phyloP scores from a whole-genome alignment of 208 protist genomes.

The Acanthamoeba royreba region DNA sequence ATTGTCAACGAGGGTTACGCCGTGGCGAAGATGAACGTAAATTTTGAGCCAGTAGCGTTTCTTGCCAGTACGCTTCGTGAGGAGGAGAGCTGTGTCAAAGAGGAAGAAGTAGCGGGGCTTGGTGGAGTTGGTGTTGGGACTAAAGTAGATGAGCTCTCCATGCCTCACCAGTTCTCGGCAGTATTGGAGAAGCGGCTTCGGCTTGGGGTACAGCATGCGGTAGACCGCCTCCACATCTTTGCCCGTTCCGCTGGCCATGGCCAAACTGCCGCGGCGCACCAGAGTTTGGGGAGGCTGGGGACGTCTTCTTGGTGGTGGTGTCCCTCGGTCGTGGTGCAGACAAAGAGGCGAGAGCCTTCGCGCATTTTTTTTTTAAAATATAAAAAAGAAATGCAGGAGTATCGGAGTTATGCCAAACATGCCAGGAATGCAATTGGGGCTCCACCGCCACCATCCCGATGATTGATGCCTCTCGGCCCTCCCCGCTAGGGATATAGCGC shows the following conservation, averaged over 20 bases:
- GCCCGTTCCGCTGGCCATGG: background rate
- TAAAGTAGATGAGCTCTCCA: constrained; percentile 43
- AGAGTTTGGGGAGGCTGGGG: too few species aligned
- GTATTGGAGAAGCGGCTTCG: background rate
- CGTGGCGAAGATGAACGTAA: background rate
- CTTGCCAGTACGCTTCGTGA: background rate
- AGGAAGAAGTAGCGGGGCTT: constrained; percentile 42
- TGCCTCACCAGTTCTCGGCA: background rate
- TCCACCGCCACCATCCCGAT: too few species aligned
- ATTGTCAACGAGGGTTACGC: background rate
- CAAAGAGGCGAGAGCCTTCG: too few species aligned
- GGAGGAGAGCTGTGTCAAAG: background rate
- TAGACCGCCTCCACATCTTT: background rate
- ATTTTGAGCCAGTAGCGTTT: background rate
- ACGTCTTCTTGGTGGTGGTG: too few species aligned
- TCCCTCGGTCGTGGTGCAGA: too few species aligned
- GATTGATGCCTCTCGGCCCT: too few species aligned
- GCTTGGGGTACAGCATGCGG: background rate
- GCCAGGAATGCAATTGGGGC: too few species aligned
- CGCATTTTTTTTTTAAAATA: too few species aligned
- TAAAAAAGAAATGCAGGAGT: too few species aligned
- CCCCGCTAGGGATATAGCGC: too few species aligned
- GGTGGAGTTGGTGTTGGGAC: background rate
- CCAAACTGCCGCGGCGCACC: too few species aligned
- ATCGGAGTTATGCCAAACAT: too few species aligned